Conservation (phyloP, 805 yeast species). For the Candida oleophila region DNA sequence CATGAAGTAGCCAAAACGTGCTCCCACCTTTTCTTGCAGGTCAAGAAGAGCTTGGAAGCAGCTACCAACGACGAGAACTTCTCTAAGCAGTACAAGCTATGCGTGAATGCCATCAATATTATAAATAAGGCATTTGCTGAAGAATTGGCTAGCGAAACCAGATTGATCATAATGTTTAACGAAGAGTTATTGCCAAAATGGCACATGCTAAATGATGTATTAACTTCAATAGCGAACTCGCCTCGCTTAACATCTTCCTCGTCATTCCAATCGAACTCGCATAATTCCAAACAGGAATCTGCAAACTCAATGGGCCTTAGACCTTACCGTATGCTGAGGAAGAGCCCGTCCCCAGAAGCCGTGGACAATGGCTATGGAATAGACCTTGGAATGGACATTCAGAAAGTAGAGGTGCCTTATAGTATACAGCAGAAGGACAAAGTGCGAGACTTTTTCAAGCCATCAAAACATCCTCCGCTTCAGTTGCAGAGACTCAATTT, state of each 20-base stretch:
- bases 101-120: slow-evolving; percentile 39
- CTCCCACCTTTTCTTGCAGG: slow-evolving; percentile 13
- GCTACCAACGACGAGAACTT: slow-evolving; percentile 14
- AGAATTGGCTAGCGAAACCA: slow-evolving; percentile 34
- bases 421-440: slow-evolving; percentile 31
- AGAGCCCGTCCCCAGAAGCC: slow-evolving; percentile 6
- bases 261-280: background rate
- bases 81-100: slow-evolving; percentile 32
- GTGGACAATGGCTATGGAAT: slow-evolving; percentile 24
- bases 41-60: slow-evolving; percentile 4
- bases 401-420: slow-evolving; percentile 27
- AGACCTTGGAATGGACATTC: slow-evolving; percentile 26
- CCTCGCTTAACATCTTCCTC: background rate
- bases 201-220: slow-evolving; percentile 18
- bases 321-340: slow-evolving; percentile 4
- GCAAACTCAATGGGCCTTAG: background rate
- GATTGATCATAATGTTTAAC: slow-evolving; percentile 20
- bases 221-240: slow-evolving; percentile 2
- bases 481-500: background rate
- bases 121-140: slow-evolving; percentile 34
- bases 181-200: slow-evolving; percentile 25
- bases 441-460: slow-evolving; percentile 21
- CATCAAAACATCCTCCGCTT: background rate
- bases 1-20: slow-evolving; percentile 33
- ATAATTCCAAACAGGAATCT: background rate